These are phyloP conservation scores for Agarophyton chilense DNA, from an alignment of 23 red algal genomes.

Conservation along the genomic window DNA sequence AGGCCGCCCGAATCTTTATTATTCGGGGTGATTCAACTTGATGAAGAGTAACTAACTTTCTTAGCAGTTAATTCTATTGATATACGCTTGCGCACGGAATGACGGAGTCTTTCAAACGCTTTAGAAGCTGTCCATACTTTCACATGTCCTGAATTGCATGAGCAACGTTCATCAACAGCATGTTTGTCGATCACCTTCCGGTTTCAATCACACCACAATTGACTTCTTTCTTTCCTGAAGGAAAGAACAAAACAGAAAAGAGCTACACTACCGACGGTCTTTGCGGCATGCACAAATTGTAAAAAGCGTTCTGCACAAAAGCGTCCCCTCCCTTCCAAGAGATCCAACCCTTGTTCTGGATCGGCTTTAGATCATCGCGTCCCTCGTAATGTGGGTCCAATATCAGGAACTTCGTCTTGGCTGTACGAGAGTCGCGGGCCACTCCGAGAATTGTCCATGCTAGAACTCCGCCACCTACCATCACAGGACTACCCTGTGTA, in stretches of 20 bases:
- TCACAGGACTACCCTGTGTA: constrained; percentile 70
- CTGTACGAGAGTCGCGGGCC: constrained; percentile 49
- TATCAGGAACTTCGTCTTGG: constrained; percentile 75
- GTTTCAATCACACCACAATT: not conserved
- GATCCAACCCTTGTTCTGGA: constrained; percentile 77
- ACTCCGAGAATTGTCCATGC: constrained; percentile 91
- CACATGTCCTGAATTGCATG: not conserved
- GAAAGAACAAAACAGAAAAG: not conserved
- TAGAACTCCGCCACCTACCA: constrained; percentile 91
- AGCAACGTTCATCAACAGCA: not conserved
- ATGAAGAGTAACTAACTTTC: not conserved
- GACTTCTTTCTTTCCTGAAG: not conserved
- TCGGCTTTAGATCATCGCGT: constrained; percentile 45
- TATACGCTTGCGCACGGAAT: not conserved
- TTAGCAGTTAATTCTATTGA: not conserved
- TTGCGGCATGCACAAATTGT: constrained; percentile 91
- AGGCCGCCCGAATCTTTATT: not conserved
- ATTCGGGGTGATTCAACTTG: not conserved
- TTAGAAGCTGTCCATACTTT: not conserved
- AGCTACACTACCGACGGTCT: constrained; percentile 54
- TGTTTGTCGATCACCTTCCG: not conserved
- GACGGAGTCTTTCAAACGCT: not conserved
- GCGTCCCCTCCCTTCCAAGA: constrained; percentile 69
- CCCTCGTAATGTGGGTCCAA: constrained; percentile 92
- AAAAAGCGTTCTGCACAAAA: constrained; percentile 72